phyloP scores from a whole-genome alignment of 1,284 basidiomycete genomes.

The Ustilago xerochloae region DNA sequence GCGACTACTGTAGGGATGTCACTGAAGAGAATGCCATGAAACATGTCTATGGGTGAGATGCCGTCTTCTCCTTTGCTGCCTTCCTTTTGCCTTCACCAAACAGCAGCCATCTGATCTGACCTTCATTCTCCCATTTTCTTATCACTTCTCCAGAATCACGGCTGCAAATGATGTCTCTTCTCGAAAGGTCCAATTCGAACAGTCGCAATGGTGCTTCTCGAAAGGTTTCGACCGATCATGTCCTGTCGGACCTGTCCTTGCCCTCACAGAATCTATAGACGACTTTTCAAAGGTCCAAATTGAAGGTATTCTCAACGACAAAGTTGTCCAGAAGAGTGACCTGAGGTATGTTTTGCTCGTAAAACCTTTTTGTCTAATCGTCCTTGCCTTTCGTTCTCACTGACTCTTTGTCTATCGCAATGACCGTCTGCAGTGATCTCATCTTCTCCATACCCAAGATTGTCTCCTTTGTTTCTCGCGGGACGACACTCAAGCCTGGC shows the following conservation, averaged over 20 bases:
- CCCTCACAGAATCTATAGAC: constrained; percentile 53
- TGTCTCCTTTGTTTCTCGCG: constrained; percentile 65
- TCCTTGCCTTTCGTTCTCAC: too few species aligned
- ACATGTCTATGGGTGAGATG: constrained; percentile 82
- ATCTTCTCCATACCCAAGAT: constrained; percentile 70
- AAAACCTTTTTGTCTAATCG: too few species aligned
- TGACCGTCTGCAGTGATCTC: too few species aligned
- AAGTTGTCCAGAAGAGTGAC: constrained; percentile 67
- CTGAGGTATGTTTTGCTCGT: too few species aligned
- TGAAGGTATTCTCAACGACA: constrained; percentile 65
- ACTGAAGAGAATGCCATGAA: constrained; percentile 79
- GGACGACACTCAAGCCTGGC: constrained; percentile 50
- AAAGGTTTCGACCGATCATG: constrained; percentile 70
- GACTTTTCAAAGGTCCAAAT: constrained; percentile 60
- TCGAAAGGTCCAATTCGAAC: constrained; percentile 64
- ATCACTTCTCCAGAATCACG: constrained; percentile 57
- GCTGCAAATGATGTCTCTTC: constrained; percentile 70
- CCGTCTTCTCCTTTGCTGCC: constrained; percentile 69
- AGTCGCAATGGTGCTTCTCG: constrained; percentile 68
- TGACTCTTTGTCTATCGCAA: too few species aligned
- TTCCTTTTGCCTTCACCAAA: not conserved
- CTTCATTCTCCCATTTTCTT: too few species aligned
- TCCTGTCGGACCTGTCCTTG: constrained; percentile 69
- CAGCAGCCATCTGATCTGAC: too few species aligned
- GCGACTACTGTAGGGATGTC: constrained; percentile 81